A percentile compares a stretch with the other conserved stretches of the same genome.
Evolutionary conservation across 768 basidiomycete species (phyloP).

Genomic region (Lactarius deliciosus): DNA sequence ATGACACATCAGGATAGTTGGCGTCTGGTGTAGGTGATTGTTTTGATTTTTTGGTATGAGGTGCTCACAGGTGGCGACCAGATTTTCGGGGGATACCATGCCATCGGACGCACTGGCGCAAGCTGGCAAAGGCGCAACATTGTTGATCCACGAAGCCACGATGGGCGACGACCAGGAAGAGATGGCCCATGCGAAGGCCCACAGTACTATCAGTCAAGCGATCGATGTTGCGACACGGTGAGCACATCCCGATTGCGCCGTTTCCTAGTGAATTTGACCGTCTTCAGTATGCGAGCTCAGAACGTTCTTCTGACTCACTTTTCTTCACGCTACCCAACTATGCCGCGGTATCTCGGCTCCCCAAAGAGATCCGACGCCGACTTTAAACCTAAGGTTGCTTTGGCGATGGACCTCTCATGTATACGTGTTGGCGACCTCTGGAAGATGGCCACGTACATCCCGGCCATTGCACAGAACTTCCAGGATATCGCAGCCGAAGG

Average conservation of each 20-base stretch:
- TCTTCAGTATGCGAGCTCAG: conserved; percentile 74
- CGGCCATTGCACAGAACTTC: conserved; percentile 65
- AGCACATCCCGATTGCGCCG: conserved; percentile 29
- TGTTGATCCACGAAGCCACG: conserved; percentile 94
- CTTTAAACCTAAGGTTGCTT: conserved; percentile 46
- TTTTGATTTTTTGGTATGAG: background rate
- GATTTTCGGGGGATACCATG: conserved; percentile 90
- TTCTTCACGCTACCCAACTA: conserved; percentile 88
- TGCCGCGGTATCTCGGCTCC: conserved; percentile 48
- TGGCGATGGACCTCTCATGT: conserved; percentile 81
- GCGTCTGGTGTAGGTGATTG: conserved; percentile 26
- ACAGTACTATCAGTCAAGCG: conserved; percentile 90
- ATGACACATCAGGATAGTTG: conserved; percentile 27
- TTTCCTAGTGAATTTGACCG: background rate
- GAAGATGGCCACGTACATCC: conserved; percentile 77
- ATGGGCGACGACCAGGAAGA: conserved; percentile 83
- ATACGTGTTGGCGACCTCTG: conserved; percentile 78
- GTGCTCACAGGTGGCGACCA: conserved; percentile 38
- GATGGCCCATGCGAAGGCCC: conserved; percentile 72
- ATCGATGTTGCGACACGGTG: conserved; percentile 72
- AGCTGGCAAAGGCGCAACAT: conserved; percentile 64
- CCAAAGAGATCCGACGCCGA: conserved; percentile 21
- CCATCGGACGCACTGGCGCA: conserved; percentile 67
- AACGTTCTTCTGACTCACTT: conserved; percentile 94
- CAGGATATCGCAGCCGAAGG: conserved; percentile 53